Evolutionary conservation across 2,329 filamentous ascomycete species (phyloP), one percentile per base, ranked within the genome.

Genomic region (Trichophyton verrucosum): DNA sequence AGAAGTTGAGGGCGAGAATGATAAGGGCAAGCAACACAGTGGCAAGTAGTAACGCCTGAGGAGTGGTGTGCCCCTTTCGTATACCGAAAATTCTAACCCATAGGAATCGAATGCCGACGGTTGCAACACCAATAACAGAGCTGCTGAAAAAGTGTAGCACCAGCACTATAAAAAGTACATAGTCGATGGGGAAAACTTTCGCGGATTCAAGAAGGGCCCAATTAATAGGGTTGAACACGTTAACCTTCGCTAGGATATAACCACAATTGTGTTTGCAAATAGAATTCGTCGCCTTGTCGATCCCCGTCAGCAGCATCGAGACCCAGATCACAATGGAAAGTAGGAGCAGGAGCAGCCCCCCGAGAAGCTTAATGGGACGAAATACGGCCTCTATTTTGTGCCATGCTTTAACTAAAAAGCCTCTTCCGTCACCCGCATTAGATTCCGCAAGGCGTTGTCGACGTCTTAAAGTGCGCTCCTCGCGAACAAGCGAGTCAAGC

Each of bases 221-320:
- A 76, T 99, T 97, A 70, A 96, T 79, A 1, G 94, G 94, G 72
- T 99, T 94, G 78, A 96, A 95, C 67, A 97, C 85, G 72, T 95
- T 90, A 72, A 95, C 88, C 70, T 86, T 81, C 49, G 86, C 90
- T 3, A 99, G 81, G 57, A 97, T 88, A 75, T 96, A 99, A 64
- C 94, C 94, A 71, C 94, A 99, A 67, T 84, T 86, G 62, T 85
- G 79, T 73, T 94, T 92, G 82, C 94, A 99, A 64, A 95, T 78
- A 2, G 91, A 96, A 77, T 97, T 96, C 73, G 88, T 91, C 40
- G 91, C 89, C 77, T 97, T 97, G 81, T 99, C 94, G 69, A 97
- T 91, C 66, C 86, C 88, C 0, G 92, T 97, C 71, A 97, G 88
- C 66, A 97, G 82, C 90, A 99, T 97, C 11, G 89, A 95, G 7